A percentile compares a stretch with the other conserved stretches of the same genome.
These are phyloP conservation scores for Diplodia scrobiculata DNA, from an alignment of 2,329 filamentous ascomycete species.

Conservation along the genomic window DNA sequence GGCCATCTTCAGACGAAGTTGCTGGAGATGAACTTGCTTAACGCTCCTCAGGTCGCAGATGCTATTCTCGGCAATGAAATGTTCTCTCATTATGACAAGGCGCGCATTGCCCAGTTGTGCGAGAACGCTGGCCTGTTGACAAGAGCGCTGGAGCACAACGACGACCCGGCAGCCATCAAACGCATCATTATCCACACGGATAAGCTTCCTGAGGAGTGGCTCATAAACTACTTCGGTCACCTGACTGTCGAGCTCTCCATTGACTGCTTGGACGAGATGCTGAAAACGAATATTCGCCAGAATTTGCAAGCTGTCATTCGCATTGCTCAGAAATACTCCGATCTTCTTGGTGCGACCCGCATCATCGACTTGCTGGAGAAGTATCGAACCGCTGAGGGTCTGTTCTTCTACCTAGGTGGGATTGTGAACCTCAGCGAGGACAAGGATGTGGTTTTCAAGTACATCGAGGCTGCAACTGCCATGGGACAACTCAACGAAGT, in stretches of 20 bases:
- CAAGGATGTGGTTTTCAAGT: slow-evolving; percentile 96
- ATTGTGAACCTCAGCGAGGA: slow-evolving; percentile 98
- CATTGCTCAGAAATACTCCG: slow-evolving; percentile 96
- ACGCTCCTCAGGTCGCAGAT: slow-evolving; percentile 95
- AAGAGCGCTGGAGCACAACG: slow-evolving; percentile 84
- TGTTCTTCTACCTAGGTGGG: slow-evolving; percentile 97
- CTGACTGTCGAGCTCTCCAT: slow-evolving; percentile 93
- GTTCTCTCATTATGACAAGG: slow-evolving; percentile 95
- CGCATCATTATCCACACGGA: slow-evolving; percentile 82
- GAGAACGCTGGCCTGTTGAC: slow-evolving; percentile 80
- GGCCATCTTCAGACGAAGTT: slow-evolving; percentile 90
- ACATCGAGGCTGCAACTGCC: slow-evolving; percentile 93
- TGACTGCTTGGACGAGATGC: slow-evolving; percentile 93
- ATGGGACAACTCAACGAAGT: slow-evolving; percentile 95
- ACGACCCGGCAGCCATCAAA: slow-evolving; percentile 87
- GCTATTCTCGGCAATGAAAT: slow-evolving; percentile 97
- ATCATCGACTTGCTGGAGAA: slow-evolving; percentile 95
- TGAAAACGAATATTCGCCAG: slow-evolving; percentile 93
- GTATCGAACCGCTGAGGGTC: slow-evolving; percentile 93
- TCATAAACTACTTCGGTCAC: slow-evolving; percentile 89
- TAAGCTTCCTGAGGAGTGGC: slow-evolving; percentile 87
- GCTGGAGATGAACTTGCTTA: slow-evolving; percentile 96
- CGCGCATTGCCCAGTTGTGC: slow-evolving; percentile 83
- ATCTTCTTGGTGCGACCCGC: slow-evolving; percentile 81
- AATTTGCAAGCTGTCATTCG: slow-evolving; percentile 94